Evolutionary conservation across 805 yeast genomes (phyloP).

Genomic region (Metschnikowia noctiluminum): DNA sequence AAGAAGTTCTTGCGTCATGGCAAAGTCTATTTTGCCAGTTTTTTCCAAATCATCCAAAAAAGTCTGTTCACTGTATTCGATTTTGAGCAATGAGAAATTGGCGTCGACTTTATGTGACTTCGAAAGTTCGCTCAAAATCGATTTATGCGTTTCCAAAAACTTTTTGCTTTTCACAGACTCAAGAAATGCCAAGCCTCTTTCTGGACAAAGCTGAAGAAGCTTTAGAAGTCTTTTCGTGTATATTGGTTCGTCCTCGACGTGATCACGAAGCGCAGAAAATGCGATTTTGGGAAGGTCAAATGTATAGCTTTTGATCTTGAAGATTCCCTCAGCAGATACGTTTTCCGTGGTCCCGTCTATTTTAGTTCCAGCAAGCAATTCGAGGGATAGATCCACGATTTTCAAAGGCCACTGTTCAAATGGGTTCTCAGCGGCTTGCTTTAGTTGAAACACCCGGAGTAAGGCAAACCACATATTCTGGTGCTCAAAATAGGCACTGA

Average conservation of each 20-base stretch:
- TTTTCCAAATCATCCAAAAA: slow-evolving; percentile 19
- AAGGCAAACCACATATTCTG: neutral
- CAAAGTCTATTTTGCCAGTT: slow-evolving; percentile 6
- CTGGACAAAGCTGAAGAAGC: slow-evolving; percentile 27
- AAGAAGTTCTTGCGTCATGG: slow-evolving; percentile 23
- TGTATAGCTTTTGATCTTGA: neutral
- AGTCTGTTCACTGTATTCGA: slow-evolving; percentile 34
- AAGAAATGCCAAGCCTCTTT: slow-evolving; percentile 30
- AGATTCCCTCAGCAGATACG: neutral
- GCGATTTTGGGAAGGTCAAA: slow-evolving; percentile 9
- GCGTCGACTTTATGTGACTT: slow-evolving; percentile 19
- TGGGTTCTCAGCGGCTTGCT: slow-evolving; percentile 9
- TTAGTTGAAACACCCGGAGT: slow-evolving; percentile 8
- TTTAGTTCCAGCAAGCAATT: slow-evolving; percentile 6
- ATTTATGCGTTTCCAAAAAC: slow-evolving; percentile 26
- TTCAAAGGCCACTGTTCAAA: slow-evolving; percentile 7
- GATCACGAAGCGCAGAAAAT: slow-evolving; percentile 14
- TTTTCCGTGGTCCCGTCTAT: neutral
- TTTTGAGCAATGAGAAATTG: slow-evolving; percentile 27
- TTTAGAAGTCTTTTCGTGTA: slow-evolving; percentile 33
- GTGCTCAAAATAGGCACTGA: slow-evolving; percentile 7
- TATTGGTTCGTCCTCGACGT: slow-evolving; percentile 20
- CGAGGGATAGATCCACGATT: slow-evolving; percentile 10
- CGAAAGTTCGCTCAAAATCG: slow-evolving; percentile 30
- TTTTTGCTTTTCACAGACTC: slow-evolving; percentile 25